Evolutionary conservation across 1,284 basidiomycete genomes (phyloP), one percentile per base, ranked within the genome.

Genomic region (Ustilago trichophora): DNA sequence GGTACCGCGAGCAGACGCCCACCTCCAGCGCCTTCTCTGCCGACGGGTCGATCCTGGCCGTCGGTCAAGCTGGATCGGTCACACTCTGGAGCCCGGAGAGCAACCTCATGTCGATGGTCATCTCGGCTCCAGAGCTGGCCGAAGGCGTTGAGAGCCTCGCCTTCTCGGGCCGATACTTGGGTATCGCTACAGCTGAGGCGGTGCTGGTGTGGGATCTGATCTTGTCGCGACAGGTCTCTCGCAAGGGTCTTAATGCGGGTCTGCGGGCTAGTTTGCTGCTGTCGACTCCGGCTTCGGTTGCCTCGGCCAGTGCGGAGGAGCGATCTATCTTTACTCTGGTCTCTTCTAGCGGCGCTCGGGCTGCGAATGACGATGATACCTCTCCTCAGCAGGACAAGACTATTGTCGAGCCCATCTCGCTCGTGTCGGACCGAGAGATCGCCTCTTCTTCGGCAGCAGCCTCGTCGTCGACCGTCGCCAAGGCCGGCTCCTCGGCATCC

Each of bases 41-140:
- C 1, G 95, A 98, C 79, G 90, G 88, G 8, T 93, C 93, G 11
- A 85, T 98, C 32, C 84, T 98, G 22, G 91, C 90, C 5, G 85
- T 95, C 7, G 85, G 89, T 8, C 86, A 91, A 46, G 88, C 87
- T 0, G 79, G 85, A 18, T 87, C 88, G 54, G 85, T 95, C 42
- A 88, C 88, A 6, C 82, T 98, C 3, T 96, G 92, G 83, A 89
- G 92, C 72, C 86, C 91, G 0, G 78, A 84, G 24, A 88, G 87
- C 36, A 90, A 89, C 70, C 82, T 85, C n/a, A 83, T 91, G 21
- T 83, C 87, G 15, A 87, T 87, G 46, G 87, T 87, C 0, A 84
- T 96, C 9, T 65, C 72, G 21, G 64, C 70, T 7, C 73, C 71
- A 4, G 76, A 73, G 54, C 33, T 77, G 21, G 53, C 43, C 13